Conservation (phyloP, 106 monocot species). For the Dioscorea zingiberensis region DNA sequence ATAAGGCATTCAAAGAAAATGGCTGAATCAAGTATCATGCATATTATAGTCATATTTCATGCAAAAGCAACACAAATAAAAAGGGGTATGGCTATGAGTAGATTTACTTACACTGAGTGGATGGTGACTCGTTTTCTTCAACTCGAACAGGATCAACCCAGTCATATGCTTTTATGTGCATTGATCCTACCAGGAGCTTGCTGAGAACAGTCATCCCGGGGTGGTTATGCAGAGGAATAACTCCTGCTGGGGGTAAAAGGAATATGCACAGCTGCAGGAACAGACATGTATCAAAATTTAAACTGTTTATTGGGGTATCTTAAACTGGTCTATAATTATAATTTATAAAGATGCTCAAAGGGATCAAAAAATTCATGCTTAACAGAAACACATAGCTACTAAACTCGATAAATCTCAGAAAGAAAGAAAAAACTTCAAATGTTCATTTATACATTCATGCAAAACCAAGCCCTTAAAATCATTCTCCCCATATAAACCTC, state of each 20-base stretch:
- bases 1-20: not conserved
- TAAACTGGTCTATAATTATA: too few relatives aligned
- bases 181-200: constrained; percentile 73
- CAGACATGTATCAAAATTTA: not conserved
- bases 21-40: not conserved
- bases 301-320: too few relatives aligned
- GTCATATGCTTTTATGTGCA: constrained; percentile 81
- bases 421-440: too few relatives aligned
- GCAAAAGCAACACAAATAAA: not conserved
- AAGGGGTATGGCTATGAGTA: not conserved
- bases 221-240: constrained; percentile 92
- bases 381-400: too few relatives aligned
- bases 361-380: too few relatives aligned
- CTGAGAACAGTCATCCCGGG: constrained; percentile 87
- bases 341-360: too few relatives aligned
- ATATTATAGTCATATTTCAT: not conserved
- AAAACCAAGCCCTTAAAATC: too few relatives aligned
- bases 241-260: constrained; percentile 55
- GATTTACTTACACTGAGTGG: constrained; percentile 26
- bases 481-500: too few relatives aligned
- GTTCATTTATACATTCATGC: too few relatives aligned
- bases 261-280: not conserved
- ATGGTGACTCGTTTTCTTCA: constrained; percentile 6
- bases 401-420: too few relatives aligned
- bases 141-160: constrained; percentile 24